These are phyloP conservation scores for Monascus purpureus DNA, from an alignment of 495 filamentous ascomycete genomes.

Conservation along the genomic window DNA sequence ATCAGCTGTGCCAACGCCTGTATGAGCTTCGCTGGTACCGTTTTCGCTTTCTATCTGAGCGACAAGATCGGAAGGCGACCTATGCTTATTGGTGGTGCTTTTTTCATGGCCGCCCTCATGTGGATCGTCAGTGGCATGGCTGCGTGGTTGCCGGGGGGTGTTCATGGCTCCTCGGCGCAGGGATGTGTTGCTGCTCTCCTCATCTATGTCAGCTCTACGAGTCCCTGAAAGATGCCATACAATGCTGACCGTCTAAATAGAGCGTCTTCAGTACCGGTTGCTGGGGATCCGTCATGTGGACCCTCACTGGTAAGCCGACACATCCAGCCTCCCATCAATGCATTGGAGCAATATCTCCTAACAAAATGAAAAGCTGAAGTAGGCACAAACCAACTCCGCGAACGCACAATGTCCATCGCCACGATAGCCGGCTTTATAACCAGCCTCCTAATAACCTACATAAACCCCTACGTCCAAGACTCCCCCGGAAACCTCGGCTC, in stretches of 20 bases:
- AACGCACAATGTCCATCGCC: slow-evolving; percentile 4
- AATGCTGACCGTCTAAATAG: too few relatives aligned
- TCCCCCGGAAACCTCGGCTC: slow-evolving; percentile 5
- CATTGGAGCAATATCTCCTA: too few relatives aligned
- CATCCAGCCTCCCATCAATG: too few relatives aligned
- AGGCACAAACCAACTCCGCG: slow-evolving; percentile 5
- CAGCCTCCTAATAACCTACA: slow-evolving; percentile 6
- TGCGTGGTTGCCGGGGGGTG: too few relatives aligned
- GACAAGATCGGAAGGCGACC: slow-evolving; percentile 39
- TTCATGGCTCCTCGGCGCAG: too few relatives aligned
- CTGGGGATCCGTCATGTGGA: too few relatives aligned
- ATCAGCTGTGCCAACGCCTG: not conserved
- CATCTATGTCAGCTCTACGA: too few relatives aligned
- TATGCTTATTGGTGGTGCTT: slow-evolving; percentile 32
- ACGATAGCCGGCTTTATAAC: slow-evolving; percentile 4
- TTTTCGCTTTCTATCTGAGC: slow-evolving; percentile 37
- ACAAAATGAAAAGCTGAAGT: too few relatives aligned
- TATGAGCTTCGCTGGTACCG: slow-evolving; percentile 33
- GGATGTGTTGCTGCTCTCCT: too few relatives aligned
- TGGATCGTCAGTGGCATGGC: slow-evolving; percentile 32
- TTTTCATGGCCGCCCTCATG: slow-evolving; percentile 8
- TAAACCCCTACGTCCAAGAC: slow-evolving; percentile 11
- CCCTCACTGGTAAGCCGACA: too few relatives aligned
- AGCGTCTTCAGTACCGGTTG: too few relatives aligned
- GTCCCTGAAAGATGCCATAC: too few relatives aligned